Base-by-base conservation (phyloP, 2,329 filamentous ascomycete genomes). In the Fusarium sp. region DNA sequence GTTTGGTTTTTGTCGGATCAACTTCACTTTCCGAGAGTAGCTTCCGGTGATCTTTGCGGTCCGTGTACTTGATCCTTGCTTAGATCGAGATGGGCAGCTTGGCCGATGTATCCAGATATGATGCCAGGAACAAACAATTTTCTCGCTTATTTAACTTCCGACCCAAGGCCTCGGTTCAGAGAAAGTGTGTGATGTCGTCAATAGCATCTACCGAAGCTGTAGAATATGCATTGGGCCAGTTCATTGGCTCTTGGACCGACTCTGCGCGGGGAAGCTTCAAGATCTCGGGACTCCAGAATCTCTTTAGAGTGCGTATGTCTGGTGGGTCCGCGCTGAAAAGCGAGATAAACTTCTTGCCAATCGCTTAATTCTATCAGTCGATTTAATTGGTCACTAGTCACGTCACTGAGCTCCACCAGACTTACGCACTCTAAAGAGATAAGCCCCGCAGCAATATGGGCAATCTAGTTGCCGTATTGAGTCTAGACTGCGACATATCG, bases 381-480 rank as follows among this genome's bases (percentile, higher is more conserved):
- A n/a, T n/a, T n/a, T n/a, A n/a, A n/a, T n/a, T n/a, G n/a, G n/a
- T n/a, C n/a, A n/a, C n/a, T n/a, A n/a, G n/a, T n/a, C n/a, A n/a
- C n/a, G n/a, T n/a, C n/a, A n/a, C n/a, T n/a, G n/a, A n/a, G n/a
- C n/a, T n/a, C n/a, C n/a, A n/a, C n/a, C n/a, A n/a, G n/a, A n/a
- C n/a, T n/a, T n/a, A n/a, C n/a, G n/a, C n/a, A n/a, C n/a, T n/a
- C n/a, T n/a, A n/a, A n/a, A n/a, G n/a, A n/a, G n/a, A n/a, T n/a
- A 19, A 9, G 44, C 42, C 47, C 62, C 64, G 29, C 62, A 53
- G 8, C 4, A 6, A 2, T 62, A 60, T 70, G 65, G 67, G 56
- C 67, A 70, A 70, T 70, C 67, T 25, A 68, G 2, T 58, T 70
- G 28, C 67, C 55, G 7, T 7, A 42, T 68, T 38, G 1, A 26